Evolutionary conservation across 2,329 filamentous ascomycete genomes (phyloP).

Genomic region (Exutisphaerella laricina): DNA sequence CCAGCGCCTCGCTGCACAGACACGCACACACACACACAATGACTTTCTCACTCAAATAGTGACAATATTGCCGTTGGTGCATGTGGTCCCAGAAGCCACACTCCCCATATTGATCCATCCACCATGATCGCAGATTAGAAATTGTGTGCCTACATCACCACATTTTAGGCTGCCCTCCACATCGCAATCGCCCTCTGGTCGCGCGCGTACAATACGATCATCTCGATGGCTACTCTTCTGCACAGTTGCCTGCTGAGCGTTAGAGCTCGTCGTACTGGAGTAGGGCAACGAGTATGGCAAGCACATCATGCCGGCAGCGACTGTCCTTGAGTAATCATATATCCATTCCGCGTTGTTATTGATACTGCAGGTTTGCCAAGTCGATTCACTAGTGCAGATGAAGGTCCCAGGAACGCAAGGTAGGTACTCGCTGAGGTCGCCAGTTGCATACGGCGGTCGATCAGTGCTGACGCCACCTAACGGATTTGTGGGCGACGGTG

Average conservation of each 20-base stretch:
- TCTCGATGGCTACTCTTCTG: conserved; percentile 29
- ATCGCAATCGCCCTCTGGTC: conserved; percentile 28
- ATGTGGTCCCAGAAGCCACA: conserved; percentile 29
- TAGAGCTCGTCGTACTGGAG: conserved; percentile 12
- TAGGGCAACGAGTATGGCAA: conserved; percentile 30
- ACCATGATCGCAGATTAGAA: conserved; percentile 30
- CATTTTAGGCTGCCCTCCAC: conserved; percentile 27
- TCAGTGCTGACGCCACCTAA: conserved; percentile 8
- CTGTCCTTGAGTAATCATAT: conserved; percentile 28
- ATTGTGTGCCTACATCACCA: conserved; percentile 24
- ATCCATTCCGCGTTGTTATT: conserved; percentile 23
- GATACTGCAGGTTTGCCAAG: conserved; percentile 36
- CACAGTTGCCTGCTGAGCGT: conserved; percentile 26
- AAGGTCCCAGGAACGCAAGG: conserved; percentile 38
- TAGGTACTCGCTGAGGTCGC: conserved; percentile 29
- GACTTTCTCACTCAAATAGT: conserved; percentile 9
- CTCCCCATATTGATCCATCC: conserved; percentile 32
- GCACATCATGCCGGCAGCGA: conserved; percentile 36
- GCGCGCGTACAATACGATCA: conserved; percentile 29
- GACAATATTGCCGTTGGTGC: conserved; percentile 27
- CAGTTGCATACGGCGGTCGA: conserved; percentile 25
- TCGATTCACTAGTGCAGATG: conserved; percentile 34
- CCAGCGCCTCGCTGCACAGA: conserved; percentile 5
- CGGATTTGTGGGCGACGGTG: conserved; percentile 2
- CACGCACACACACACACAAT: neutral